Evolutionary conservation across 257 asterid species (phyloP).

Genomic region (Nicotiana otophora): DNA sequence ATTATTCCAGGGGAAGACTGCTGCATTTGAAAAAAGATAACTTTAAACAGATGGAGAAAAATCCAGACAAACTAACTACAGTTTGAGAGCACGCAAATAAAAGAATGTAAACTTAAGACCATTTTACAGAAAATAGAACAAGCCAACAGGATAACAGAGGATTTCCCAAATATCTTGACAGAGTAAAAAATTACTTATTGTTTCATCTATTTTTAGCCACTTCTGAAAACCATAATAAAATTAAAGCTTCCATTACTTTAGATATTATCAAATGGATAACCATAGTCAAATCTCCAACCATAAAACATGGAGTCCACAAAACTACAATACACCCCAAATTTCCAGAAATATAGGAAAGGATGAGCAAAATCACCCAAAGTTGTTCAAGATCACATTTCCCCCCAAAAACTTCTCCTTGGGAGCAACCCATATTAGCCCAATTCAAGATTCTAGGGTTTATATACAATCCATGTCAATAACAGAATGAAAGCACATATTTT

Average conservation of each 20-base stretch:
- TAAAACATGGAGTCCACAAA: not conserved
- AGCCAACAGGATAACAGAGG: too few species aligned
- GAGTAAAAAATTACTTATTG: not conserved
- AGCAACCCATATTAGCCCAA: not conserved
- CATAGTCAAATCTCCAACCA: not conserved
- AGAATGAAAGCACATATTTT: not conserved
- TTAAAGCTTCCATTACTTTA: not conserved
- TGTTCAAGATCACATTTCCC: not conserved
- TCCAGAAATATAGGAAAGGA: not conserved
- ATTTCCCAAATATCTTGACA: not conserved
- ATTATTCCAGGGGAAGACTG: constrained; percentile 17
- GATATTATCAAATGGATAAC: not conserved
- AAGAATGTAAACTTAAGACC: not conserved
- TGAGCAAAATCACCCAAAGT: not conserved
- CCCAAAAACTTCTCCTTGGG: not conserved
- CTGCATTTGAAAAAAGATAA: constrained; percentile 18
- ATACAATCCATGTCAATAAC: not conserved
- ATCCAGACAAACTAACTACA: not conserved
- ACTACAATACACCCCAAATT: not conserved
- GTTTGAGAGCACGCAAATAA: not conserved
- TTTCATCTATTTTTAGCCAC: not conserved
- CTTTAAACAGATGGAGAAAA: not conserved
- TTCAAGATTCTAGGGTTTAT: not conserved
- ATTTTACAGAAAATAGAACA: not conserved
- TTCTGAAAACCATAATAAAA: not conserved